Base-by-base conservation (phyloP, 2,329 filamentous ascomycete species). In the Fusarium sp. region DNA sequence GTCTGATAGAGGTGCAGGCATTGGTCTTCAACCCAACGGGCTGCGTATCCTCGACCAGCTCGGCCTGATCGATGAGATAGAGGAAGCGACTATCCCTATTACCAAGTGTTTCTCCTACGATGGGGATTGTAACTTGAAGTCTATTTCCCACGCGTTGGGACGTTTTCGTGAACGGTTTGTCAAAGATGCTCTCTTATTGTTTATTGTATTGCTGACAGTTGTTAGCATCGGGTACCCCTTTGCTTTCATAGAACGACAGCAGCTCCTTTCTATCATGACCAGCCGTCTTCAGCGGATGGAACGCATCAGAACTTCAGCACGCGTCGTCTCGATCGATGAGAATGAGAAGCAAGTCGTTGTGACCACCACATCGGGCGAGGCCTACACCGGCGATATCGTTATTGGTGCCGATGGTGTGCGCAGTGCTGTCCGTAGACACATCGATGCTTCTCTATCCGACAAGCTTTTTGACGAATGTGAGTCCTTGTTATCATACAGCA, bases 31-130 rank as follows among this genome's bases (percentile, higher is more conserved):
- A 21, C 50, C 50, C 7, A 53, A 53, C 20, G 50, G 50, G 0
- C 30, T 53, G 7, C 50, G 50, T 19, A 47, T 53, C 1, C 50
- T 53, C 3, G 50, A 53, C 6, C 50, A 53, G 1, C 50, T 53
- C 0, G 50, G 42, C 2, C 50, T 53, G 10, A n/a, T 53, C 10
- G 50, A 53, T 21, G 42, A 53, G 2, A 53, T 53, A 1, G 50
- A 53, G 10, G 19, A 53, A 2, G 42, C 40, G 14, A 53, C 50
- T 26, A 47, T 38, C 4, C 50, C 50, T 0, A 42, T 53, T 23
- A 30, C 46, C 17, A 53, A 53, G 11, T 53, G 50, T 30, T 53
- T 53, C 10, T 53, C 50, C 11, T 53, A 53, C 4, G 50, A 53
- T 6, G 46, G 20, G 3, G 42, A 47, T n/a, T 42, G 28, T 2